A percentile compares a stretch with the other conserved stretches of the same genome.
Conservation (phyloP, 306 rosid genomes). For the Geum urbanum region DNA sequence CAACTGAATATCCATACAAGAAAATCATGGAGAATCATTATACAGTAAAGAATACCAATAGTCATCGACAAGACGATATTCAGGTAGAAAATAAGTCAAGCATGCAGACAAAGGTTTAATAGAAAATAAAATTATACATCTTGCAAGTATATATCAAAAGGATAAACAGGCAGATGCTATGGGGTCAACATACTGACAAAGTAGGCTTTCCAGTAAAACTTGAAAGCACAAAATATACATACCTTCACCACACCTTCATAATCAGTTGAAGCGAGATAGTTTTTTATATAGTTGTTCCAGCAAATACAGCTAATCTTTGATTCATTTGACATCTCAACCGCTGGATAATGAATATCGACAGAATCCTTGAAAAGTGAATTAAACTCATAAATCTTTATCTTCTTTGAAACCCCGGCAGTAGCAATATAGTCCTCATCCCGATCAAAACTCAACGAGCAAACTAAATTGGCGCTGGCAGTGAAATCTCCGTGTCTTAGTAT, state of each 20-base stretch:
- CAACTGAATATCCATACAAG: constrained; percentile 57
- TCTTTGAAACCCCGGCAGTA: constrained; percentile 91
- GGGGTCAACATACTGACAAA: background rate
- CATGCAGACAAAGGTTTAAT: background rate
- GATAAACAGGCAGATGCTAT: constrained; percentile 9
- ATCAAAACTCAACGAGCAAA: constrained; percentile 91
- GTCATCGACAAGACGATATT: background rate
- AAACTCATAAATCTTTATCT: constrained; percentile 77
- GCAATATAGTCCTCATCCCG: constrained; percentile 89
- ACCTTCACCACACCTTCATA: constrained; percentile 90
- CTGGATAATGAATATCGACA: constrained; percentile 89
- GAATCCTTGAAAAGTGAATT: constrained; percentile 63
- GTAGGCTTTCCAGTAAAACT: background rate
- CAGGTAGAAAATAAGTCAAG: background rate
- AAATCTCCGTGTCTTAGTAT: constrained; percentile 77
- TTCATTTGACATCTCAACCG: constrained; percentile 69
- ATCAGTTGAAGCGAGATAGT: constrained; percentile 92
- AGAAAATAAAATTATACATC: background rate
- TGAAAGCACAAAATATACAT: constrained; percentile 26
- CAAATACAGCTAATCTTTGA: constrained; percentile 84
- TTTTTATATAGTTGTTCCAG: constrained; percentile 92
- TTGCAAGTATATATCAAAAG: constrained; percentile 3
- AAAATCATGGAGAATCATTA: constrained; percentile 19
- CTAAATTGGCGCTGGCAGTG: constrained; percentile 61
- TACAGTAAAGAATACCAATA: background rate